Base-by-base conservation (phyloP, 2,329 filamentous ascomycete species). In the Cladosporium cucumerinum region DNA sequence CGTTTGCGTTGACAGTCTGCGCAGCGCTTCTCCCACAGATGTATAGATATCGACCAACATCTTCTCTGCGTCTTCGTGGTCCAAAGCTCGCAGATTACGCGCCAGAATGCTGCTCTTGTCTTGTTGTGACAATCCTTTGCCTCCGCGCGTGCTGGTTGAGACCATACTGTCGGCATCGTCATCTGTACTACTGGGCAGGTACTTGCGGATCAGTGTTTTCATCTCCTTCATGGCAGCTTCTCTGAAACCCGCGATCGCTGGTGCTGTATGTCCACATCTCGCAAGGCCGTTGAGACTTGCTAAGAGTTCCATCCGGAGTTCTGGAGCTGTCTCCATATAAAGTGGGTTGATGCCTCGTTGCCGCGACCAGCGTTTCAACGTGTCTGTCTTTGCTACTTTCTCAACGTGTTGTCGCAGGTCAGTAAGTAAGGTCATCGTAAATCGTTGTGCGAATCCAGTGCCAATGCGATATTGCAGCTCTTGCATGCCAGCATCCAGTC, bases 101-200 rank as follows among this genome's bases (percentile, higher is more conserved):
- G 95, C 93, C 32, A 98, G 82, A 52, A 93, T 90, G 0, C 90
- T 88, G 0, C 93, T 97, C 74, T 95, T 97, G 69, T 98, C 93
- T 72, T 96, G 91, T 70, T 92, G 90, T 21, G 87, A 90, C 49
- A 89, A 80, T 68, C 88, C 86, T 65, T 86, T 86, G 30, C 88
- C 89, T 49, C 87, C 86, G 67, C 87, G 81, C 0, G 94, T 97
- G 3, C 93, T 96, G 85, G 1, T 93, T 93, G 76, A 78, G 78
- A 94, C 88, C 80, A 94, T 89, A 0, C 93, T 96, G 75, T 95
- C 92, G 67, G 89, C 91, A 74, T 99, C 95, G 70, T 98, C 94
- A 66, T 99, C 95, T 71, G 87, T 95, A 12, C 94, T 96, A 73
- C 93, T 97, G 0, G 95, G 95, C 46, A 99, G 82, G 26, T 94